Evolutionary conservation across 2,329 filamentous ascomycete genomes (phyloP), one percentile per base, ranked within the genome.

Genomic region (Diaporthe destruens): DNA sequence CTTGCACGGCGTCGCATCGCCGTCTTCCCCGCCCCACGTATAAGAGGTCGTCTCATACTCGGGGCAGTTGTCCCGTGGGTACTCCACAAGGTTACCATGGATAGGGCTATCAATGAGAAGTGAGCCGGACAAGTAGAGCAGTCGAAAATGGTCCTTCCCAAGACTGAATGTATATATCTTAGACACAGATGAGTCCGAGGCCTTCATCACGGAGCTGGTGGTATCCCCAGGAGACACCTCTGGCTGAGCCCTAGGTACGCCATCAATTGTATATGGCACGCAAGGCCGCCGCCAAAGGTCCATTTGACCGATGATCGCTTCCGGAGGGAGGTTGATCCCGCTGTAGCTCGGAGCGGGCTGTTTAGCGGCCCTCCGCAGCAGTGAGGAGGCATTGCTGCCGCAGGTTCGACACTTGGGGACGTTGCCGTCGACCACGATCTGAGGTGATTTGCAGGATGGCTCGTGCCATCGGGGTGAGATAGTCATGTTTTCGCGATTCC

Each of bases 21-120:
- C 55, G 3, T 57, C 55, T 23, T 57, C 55, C 11, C 55, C 55
- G 12, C 55, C 55, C 55, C 55, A 57, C 2, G 55, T 39, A 29
- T 57, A 57, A 12, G 55, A 57, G 39, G 6, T n/a, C 2, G 55
- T 57, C 55, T 57, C 55, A 12, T 57, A 57, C 29, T 57, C 55
- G 5, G 55, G 55, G 12, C 55, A 39, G 11, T 57, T 36, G 1
- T 39, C 55, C 18, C 9, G 55, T 57, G 14, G 16, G 2, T 57
- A 57, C 12, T 57, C 34, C 34, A 57, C 55, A n/a, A 57, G n/a
- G 16, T 16, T 3, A 1, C 34, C 34, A n/a, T 57, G 55, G 9
- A 57, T 39, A 3, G 55, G 55, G 7, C 55, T 23, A 7, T 23
- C 4, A 4, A 39, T n/a, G 3, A 2, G 2, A 18, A 32, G 6